Conservation (phyloP, 768 basidiomycete genomes). For the Terana coerulea region DNA sequence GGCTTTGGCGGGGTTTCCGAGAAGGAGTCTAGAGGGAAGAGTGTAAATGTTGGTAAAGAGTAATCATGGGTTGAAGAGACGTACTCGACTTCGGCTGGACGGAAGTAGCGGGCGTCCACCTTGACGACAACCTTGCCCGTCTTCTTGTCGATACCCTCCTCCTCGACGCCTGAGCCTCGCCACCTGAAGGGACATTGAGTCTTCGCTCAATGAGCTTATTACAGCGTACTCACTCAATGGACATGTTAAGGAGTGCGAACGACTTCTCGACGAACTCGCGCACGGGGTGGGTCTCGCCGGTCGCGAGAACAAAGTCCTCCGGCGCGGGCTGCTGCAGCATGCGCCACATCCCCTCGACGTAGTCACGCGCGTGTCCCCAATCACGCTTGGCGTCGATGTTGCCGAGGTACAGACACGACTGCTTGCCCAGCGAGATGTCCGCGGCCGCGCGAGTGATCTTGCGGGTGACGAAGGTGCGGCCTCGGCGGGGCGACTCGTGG, state of each 20-base stretch:
- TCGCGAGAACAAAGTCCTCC: conserved; percentile 93
- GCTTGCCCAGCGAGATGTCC: conserved; percentile 88
- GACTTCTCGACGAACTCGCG: conserved; percentile 91
- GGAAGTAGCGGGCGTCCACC: conserved; percentile 88
- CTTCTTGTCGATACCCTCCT: conserved; percentile 70
- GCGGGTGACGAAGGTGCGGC: conserved; percentile 92
- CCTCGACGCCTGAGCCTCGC: conserved; percentile 71
- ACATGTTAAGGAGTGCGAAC: conserved; percentile 64
- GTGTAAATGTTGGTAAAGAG: too few relatives aligned
- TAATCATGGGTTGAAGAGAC: too few relatives aligned
- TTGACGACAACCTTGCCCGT: conserved; percentile 73
- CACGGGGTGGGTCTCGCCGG: conserved; percentile 93
- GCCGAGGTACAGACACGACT: conserved; percentile 87
- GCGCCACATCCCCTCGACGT: conserved; percentile 97
- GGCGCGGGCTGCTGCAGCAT: conserved; percentile 86
- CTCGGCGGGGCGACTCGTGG: conserved; percentile 93
- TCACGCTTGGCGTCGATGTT: conserved; percentile 95
- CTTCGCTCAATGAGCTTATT: conserved; percentile 3
- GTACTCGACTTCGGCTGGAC: conserved; percentile 92
- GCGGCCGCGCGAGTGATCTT: conserved; percentile 93
- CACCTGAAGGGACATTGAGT: conserved; percentile 43
- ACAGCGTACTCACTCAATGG: conserved; percentile 50
- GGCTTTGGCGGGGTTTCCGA: conserved; percentile 88
- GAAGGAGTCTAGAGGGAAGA: conserved; percentile 53
- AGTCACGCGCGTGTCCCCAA: conserved; percentile 95